Base-by-base conservation (phyloP, 805 yeast species). In the Kazachstania bromeliacearum region DNA sequence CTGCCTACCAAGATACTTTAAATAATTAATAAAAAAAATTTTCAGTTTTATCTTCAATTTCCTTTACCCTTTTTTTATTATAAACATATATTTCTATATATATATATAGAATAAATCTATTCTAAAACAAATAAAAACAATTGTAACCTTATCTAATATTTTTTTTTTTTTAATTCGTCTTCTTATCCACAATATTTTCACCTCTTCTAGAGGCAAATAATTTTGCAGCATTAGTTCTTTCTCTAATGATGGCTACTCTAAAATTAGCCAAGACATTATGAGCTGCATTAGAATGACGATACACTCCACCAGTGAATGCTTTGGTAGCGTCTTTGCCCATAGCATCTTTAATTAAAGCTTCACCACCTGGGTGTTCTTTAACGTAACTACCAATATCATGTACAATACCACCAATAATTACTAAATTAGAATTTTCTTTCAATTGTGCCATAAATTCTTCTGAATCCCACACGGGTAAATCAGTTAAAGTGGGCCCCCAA, bases 301-400 rank as follows among this genome's bases (percentile, higher is more conserved):
- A 83, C 21, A 83, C 92, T 55, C 85, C 88, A 55, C 94, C 94
- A 55, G 79, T 79, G 68, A 83, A 83, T 1, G 88, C 92, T 55
- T 71, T 73, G 10, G 89, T 79, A 19, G 89, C 89, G 58, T 83
- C 92, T 57, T 80, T 82, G 50, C 89, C 88, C 42, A 72, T 62
- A 2, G 88, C 77, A 23, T 87, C 77, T 48, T 73, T 69, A 33
- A 83, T 61, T 43, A 83, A 63, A 32, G 85, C 77, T 54, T 72
- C 76, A 47, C 94, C 94, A 70, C 94, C 94, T 45, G 94, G 94
- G 56, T 83, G 94, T 53, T 79, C 84, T 40, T 72, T 68, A 46
- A 80, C 69, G 57, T 80, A 82, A 12, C 64, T 61, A 41, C 79
- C 63, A 45, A 80, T 83, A 51, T 82, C 80, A 60, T 83, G 92